A percentile compares a stretch with the other conserved stretches of the same genome.
These are phyloP conservation scores for Raffaelea ambrosiae DNA, from an alignment of 2,329 filamentous ascomycete genomes.

Conservation along the genomic window DNA sequence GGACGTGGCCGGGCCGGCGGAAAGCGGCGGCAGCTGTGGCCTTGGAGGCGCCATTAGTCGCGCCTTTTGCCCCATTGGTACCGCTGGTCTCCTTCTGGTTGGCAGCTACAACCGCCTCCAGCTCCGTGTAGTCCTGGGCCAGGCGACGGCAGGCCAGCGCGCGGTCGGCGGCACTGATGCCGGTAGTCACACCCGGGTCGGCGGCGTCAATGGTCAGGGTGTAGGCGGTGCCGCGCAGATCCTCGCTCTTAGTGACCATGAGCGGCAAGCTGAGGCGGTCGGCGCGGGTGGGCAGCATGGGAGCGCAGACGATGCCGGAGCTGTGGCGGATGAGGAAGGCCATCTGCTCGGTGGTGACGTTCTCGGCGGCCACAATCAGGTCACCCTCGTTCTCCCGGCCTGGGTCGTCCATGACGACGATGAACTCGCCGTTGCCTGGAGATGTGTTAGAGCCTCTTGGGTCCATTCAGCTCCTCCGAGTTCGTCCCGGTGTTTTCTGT, in stretches of 20 bases:
- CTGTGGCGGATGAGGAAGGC: slow-evolving; percentile 92
- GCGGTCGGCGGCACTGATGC: slow-evolving; percentile 84
- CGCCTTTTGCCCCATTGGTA: neutral
- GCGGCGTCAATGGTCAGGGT: slow-evolving; percentile 80
- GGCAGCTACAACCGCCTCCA: slow-evolving; percentile 1
- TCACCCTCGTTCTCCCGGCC: slow-evolving; percentile 97
- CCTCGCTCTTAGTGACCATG: slow-evolving; percentile 71
- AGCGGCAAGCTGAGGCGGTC: slow-evolving; percentile 68
- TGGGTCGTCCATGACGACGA: slow-evolving; percentile 88
- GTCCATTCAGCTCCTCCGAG: neutral
- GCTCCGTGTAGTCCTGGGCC: slow-evolving; percentile 32
- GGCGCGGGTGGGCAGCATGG: slow-evolving; percentile 63
- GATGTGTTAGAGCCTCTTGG: too few relatives aligned
- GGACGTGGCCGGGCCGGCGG: slow-evolving; percentile 78
- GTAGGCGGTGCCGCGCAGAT: slow-evolving; percentile 88
- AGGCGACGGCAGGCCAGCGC: slow-evolving; percentile 72
- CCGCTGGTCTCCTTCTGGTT: neutral
- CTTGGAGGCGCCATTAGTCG: slow-evolving; percentile 36
- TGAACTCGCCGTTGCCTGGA: slow-evolving; percentile 55
- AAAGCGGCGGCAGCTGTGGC: slow-evolving; percentile 56
- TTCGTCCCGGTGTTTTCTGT: too few relatives aligned
- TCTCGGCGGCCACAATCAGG: slow-evolving; percentile 84
- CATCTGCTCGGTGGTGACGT: slow-evolving; percentile 82
- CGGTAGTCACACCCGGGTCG: slow-evolving; percentile 67
- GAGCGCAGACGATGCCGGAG: slow-evolving; percentile 85